phyloP scores from a whole-genome alignment of 2,329 filamentous ascomycete species.

The Chaetomiaceae sp. region DNA sequence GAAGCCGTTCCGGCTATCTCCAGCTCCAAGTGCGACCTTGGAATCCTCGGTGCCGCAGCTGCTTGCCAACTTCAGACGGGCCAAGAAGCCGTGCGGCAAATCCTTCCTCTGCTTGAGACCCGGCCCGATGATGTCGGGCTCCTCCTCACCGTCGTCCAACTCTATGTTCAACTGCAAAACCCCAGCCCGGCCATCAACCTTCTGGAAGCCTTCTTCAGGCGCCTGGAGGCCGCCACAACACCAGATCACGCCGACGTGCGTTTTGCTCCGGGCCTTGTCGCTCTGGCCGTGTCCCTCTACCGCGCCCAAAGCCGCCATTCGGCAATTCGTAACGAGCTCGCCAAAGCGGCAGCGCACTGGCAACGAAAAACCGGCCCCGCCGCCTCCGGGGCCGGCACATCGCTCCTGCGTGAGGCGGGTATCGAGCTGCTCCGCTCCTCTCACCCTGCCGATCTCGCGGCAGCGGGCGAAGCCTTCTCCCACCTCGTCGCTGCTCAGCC shows the following conservation, averaged over 20 bases:
- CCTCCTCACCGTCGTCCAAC: slow-evolving; percentile 72
- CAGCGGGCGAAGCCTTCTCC: slow-evolving; percentile 75
- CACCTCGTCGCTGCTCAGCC: slow-evolving; percentile 62
- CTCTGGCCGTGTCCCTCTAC: slow-evolving; percentile 75
- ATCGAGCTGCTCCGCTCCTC: slow-evolving; percentile 74
- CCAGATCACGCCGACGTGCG: slow-evolving; percentile 63
- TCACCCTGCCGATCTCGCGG: slow-evolving; percentile 59
- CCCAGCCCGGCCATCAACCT: slow-evolving; percentile 68
- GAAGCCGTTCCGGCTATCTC: slow-evolving; percentile 28
- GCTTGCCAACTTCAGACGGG: slow-evolving; percentile 59
- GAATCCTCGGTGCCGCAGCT: slow-evolving; percentile 65
- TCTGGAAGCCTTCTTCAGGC: slow-evolving; percentile 69
- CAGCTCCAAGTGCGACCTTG: slow-evolving; percentile 33
- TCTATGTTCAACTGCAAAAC: slow-evolving; percentile 71
- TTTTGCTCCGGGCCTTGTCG: slow-evolving; percentile 80
- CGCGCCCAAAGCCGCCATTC: slow-evolving; percentile 67
- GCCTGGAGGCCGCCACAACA: slow-evolving; percentile 59
- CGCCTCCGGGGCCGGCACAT: slow-evolving; percentile 38
- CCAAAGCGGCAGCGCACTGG: slow-evolving; percentile 80
- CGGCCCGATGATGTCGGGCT: slow-evolving; percentile 77
- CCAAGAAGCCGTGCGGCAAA: slow-evolving; percentile 64
- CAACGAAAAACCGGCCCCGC: slow-evolving; percentile 44
- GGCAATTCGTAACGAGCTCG: slow-evolving; percentile 68
- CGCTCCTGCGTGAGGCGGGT: slow-evolving; percentile 78
- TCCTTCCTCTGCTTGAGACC: slow-evolving; percentile 66